Evolutionary conservation across 2,329 filamentous ascomycete species (phyloP), one percentile per base, ranked within the genome.

Genomic region (Penicillium sp.): DNA sequence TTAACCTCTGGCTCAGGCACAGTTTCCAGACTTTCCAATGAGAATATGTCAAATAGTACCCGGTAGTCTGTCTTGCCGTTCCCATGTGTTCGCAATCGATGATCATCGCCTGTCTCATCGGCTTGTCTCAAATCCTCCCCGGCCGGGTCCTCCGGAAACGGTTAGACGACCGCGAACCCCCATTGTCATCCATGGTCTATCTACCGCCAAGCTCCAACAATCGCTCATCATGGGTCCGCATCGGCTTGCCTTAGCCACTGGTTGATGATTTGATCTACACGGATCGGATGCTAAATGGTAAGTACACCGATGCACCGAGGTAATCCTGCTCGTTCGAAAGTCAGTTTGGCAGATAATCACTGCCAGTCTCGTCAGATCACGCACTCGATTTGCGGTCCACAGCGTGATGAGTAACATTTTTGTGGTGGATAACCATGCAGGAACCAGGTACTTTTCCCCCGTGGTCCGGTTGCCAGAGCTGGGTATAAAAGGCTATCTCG

Each of bases 161-260:
- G 55, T 51, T 23, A 53, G 45, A 50, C 6, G 33, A 10, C 52
- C 54, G 57, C 43, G 34, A 44, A 37, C 31, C 44, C 33, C 54
- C 52, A 53, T 51, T 44, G 16, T 31, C 40, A 50, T 43, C 54
- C 48, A 52, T 19, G 39, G 51, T 40, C 44, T 37, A 16, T 14
- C 23, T 24, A 56, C 47, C 47, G 51, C 47, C 48, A 53, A 54
- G 48, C 37, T 33, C 16, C 19, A 55, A 19, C 40, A 11, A 49
- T 44, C 42, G 26, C 21, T 33, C 39, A 26, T 18, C 14, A 51
- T 48, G 37, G 37, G 39, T 29, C 21, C 37, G 10, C 37, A 28
- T 52, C 49, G 24, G 42, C 16, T 16, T 45, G 11, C 3, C 26
- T 8, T 19, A 14, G 10, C 42, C 42, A 29, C 42, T 14, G 42